Evolutionary conservation across 495 filamentous ascomycete species (phyloP), one percentile per base, ranked within the genome.

Genomic region (Echria macrotheca): DNA sequence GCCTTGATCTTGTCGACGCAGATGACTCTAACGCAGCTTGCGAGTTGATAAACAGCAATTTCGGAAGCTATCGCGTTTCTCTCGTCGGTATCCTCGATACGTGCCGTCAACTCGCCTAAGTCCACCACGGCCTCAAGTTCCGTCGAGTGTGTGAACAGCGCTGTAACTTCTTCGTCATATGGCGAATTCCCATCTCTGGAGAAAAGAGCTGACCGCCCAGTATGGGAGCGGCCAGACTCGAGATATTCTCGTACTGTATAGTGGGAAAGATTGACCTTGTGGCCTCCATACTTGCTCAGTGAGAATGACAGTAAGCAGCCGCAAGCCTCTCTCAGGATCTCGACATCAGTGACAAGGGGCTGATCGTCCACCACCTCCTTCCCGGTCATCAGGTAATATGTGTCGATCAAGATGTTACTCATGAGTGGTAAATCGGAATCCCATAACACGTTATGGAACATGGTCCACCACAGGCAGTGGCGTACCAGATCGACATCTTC

Each of bases 401-500:
- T 6, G 6, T 6, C 6, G 28, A 31, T 31, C 6, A 31, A 6
- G 12, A 6, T 31, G 28, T 31, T 12, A 12, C 6, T 31, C 6
- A 31, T 12, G 6, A 6, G 28, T 6, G 12, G 28, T 31, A 6
- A 6, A 31, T 31, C 12, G 28, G 28, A 31, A 6, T 6, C 12
- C 6, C 12, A 31, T 31, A 17, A 5, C 5, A 14, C 33, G 14
- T 17, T 24, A 21, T 41, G 38, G 38, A 25, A 22, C 8, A 2
- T 23, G 21, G 24, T 41, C 19, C 3, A 4, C 3, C 11, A 7
- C 2, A 41, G 38, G 3, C 18, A 7, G n/a, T 41, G 23, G 61
- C 60, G 35, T 65, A 52, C 9, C 52, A 45, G 17, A 51, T 56
- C 3, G 28, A 9, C 4, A 5, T 68, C 39, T 22, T 66, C 54